Percentiles rank a stretch among this genome's conserved stretches.
phyloP scores from a whole-genome alignment of 345 rosid species.

The Citropsis articulata region DNA sequence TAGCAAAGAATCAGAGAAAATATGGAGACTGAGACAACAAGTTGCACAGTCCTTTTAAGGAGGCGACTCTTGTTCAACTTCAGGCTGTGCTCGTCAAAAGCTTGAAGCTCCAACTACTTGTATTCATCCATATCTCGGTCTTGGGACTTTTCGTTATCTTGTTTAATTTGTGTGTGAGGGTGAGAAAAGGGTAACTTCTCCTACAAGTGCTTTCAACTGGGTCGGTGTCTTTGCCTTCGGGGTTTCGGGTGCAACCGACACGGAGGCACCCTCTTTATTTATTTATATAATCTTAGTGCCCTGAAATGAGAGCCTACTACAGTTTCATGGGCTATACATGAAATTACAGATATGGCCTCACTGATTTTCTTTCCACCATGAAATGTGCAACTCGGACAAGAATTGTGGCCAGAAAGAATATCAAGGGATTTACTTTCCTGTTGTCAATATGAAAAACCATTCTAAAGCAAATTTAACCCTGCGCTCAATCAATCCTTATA shows the following conservation, averaged over 20 bases:
- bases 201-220: neutral
- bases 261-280: neutral
- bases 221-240: neutral
- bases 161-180: neutral
- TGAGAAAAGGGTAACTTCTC: neutral
- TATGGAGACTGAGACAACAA: constrained; percentile 25
- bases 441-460: no score
- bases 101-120: constrained; percentile 2
- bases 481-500: neutral
- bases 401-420: neutral
- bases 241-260: neutral
- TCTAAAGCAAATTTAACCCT: no score
- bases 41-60: constrained; percentile 22
- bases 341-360: neutral
- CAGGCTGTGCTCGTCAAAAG: neutral
- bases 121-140: constrained; percentile 10
- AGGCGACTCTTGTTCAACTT: neutral
- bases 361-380: neutral
- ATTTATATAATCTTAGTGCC: neutral
- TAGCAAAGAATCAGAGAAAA: constrained; percentile 32
- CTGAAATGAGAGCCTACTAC: neutral
- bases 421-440: neutral
- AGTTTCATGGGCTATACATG: neutral
- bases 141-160: neutral
- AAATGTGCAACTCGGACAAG: neutral